Percentiles rank a stretch among this genome's conserved stretches.
Conservation (phyloP, 208 protist species). For the Leishmania gerbilli region DNA sequence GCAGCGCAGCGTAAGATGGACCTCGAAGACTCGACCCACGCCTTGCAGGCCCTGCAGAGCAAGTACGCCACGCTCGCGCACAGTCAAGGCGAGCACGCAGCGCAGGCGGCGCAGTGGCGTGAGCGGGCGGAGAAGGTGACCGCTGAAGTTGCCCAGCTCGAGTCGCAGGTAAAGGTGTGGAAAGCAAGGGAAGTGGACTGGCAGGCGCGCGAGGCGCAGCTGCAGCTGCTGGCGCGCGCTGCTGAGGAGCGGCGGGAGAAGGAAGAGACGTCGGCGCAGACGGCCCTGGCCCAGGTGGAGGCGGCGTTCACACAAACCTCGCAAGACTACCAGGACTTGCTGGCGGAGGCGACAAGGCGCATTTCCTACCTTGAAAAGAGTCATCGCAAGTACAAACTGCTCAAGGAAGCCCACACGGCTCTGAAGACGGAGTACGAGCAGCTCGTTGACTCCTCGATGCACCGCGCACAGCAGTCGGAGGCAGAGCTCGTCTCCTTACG, state of each 20-base stretch:
- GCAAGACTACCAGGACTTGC: constrained; percentile 66
- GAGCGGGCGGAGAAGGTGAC: constrained; percentile 21
- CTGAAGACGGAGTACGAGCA: constrained; percentile 38
- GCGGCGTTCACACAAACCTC: constrained; percentile 67
- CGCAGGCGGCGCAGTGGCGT: constrained; percentile 20
- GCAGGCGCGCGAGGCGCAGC: constrained; percentile 28
- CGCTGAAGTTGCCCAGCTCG: constrained; percentile 19
- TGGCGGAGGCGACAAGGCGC: constrained; percentile 63
- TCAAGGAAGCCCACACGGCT: constrained; percentile 51
- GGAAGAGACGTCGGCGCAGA: constrained; percentile 52
- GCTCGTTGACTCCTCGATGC: constrained; percentile 11
- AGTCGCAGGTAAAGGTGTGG: constrained; percentile 25
- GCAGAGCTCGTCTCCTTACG: constrained; percentile 25
- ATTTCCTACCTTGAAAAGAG: constrained; percentile 63
- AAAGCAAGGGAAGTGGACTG: constrained; percentile 30
- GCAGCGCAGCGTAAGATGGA: constrained; percentile 24
- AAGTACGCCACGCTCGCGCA: constrained; percentile 5
- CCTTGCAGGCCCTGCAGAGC: constrained; percentile 15
- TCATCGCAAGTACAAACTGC: constrained; percentile 70
- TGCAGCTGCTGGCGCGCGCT: constrained; percentile 26
- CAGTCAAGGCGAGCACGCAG: constrained; percentile 17
- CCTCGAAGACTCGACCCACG: constrained; percentile 14
- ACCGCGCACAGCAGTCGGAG: constrained; percentile 29
- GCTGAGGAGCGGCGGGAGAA: constrained; percentile 37
- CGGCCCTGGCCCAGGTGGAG: constrained; percentile 59